phyloP scores from a whole-genome alignment of 805 yeast species.

The Ogataea polymorpha region DNA sequence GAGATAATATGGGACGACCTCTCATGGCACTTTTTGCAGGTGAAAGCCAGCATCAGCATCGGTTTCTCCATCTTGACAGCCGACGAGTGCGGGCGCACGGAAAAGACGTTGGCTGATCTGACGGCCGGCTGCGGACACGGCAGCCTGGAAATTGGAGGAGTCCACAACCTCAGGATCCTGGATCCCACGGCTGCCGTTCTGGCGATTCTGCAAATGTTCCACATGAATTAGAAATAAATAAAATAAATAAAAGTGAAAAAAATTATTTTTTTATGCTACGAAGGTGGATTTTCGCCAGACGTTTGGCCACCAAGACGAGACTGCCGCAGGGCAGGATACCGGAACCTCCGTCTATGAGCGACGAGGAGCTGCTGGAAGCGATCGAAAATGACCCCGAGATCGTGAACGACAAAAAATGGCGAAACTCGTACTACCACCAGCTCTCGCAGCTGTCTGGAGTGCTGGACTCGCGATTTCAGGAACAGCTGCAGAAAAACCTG shows the following conservation, averaged over 20 bases:
- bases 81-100: constrained; percentile 2
- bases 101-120: not conserved
- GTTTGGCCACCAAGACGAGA: constrained; percentile 1
- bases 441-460: constrained; percentile 19
- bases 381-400: constrained; percentile 7
- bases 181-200: not conserved
- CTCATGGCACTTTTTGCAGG: constrained; percentile 82
- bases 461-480: constrained; percentile 20
- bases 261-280: constrained; percentile 3
- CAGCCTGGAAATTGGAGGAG: no score
- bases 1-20: constrained; percentile 89
- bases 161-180: no score
- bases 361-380: constrained; percentile 6
- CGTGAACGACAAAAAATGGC: constrained; percentile 17
- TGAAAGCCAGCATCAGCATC: constrained; percentile 81
- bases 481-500: constrained; percentile 22
- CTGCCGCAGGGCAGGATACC: not conserved
- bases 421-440: constrained; percentile 15
- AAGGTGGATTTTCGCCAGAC: constrained; percentile 2
- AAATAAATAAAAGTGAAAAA: constrained; percentile 1
- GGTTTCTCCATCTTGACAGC: constrained; percentile 65
- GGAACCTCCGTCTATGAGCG: constrained; percentile 1
- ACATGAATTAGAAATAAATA: not conserved
- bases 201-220: not conserved
- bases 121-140: no score